phyloP scores from a whole-genome alignment of 2,329 filamentous ascomycete species.

The Botrytis squamosa region DNA sequence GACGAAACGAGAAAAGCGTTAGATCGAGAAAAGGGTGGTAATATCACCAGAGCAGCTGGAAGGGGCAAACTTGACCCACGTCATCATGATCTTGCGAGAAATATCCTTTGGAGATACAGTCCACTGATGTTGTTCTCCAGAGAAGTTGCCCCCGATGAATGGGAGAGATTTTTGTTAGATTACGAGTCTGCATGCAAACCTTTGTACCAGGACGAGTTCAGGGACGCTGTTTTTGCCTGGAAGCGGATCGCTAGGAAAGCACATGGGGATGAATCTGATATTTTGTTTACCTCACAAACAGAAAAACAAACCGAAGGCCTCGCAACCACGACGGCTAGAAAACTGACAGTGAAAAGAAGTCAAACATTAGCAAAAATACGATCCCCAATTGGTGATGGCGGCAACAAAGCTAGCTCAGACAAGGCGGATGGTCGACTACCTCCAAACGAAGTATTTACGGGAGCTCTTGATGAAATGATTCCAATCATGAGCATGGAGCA shows the following conservation, averaged over 20 bases:
- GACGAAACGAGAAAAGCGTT: conserved; percentile 66
- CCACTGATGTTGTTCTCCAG: conserved; percentile 84
- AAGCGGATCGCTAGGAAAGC: conserved; percentile 75
- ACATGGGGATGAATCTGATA: conserved; percentile 72
- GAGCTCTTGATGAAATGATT: conserved; percentile 76
- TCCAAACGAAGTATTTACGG: conserved; percentile 78
- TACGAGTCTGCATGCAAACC: conserved; percentile 77
- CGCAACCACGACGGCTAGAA: conserved; percentile 69
- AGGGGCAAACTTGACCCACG: conserved; percentile 65
- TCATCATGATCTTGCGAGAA: conserved; percentile 70
- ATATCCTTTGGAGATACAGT: conserved; percentile 81
- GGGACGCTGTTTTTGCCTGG: conserved; percentile 74
- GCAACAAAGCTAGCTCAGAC: conserved; percentile 50
- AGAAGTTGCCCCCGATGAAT: conserved; percentile 78
- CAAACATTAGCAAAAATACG: conserved; percentile 80
- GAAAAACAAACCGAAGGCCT: conserved; percentile 85
- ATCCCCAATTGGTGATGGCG: conserved; percentile 63
- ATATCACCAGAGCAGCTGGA: conserved; percentile 47
- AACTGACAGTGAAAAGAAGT: conserved; percentile 89
- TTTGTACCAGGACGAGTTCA: conserved; percentile 80
- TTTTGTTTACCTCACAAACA: conserved; percentile 80
- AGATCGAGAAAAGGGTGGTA: conserved; percentile 48
- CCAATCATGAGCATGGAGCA: conserved; percentile 89
- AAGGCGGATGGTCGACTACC: conserved; percentile 67
- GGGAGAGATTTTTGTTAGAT: conserved; percentile 74